These are phyloP conservation scores for Zygnema cylindricum DNA, from an alignment of 139 green algal species.

Conservation along the genomic window DNA sequence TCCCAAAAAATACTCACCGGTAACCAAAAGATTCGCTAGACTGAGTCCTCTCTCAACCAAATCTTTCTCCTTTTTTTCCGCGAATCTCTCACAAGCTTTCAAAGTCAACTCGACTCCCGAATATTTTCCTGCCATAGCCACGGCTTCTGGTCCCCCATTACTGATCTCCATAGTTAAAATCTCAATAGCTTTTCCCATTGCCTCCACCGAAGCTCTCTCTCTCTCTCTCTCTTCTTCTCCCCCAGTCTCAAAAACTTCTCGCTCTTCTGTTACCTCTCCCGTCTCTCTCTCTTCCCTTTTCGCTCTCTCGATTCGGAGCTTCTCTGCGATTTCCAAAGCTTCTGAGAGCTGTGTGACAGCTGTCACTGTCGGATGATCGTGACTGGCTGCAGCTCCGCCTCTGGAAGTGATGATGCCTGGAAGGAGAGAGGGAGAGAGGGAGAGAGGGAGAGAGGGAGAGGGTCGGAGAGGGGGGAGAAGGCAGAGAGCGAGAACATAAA, in stretches of 20 bases:
- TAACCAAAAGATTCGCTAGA: slow-evolving; percentile 1
- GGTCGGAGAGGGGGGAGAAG: not conserved
- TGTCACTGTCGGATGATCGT: not conserved
- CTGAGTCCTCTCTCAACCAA: not conserved
- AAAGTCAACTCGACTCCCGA: not conserved
- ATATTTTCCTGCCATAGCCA: not conserved
- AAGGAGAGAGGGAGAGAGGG: not conserved
- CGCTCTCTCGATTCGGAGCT: not conserved
- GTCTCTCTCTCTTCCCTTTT: not conserved
- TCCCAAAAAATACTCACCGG: too few relatives aligned
- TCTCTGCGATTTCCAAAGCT: not conserved
- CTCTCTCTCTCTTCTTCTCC: not conserved
- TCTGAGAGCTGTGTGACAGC: not conserved
- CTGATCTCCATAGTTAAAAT: not conserved
- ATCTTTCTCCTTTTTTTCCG: not conserved
- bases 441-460: not conserved
- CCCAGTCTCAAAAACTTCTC: not conserved
- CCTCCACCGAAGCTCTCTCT: not conserved
- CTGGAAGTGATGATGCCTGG: not conserved
- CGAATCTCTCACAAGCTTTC: not conserved
- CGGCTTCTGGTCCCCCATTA: not conserved
- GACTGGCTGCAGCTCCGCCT: too few relatives aligned
- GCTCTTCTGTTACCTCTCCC: too few relatives aligned
- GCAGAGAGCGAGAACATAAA: not conserved
- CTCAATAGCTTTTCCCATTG: not conserved